Percentiles rank a stretch among this genome's conserved stretches.
phyloP scores from a whole-genome alignment of 768 basidiomycete genomes.

The Megacollybia marginata region DNA sequence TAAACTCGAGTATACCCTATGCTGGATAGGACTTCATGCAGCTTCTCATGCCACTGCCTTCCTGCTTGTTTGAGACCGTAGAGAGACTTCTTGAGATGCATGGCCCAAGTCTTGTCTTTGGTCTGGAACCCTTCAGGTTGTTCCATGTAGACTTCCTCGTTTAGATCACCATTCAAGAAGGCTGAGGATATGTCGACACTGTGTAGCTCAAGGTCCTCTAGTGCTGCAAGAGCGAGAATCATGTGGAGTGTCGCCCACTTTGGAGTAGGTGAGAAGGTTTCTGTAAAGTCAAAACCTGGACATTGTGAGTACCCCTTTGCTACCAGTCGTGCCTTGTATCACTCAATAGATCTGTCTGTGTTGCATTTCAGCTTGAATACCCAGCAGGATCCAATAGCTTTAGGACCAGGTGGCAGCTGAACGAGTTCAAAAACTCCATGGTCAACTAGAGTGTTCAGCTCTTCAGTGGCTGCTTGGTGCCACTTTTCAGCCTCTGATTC shows the following conservation, averaged over 20 bases:
- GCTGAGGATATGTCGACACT: slow-evolving; percentile 21
- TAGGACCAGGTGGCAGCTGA: slow-evolving; percentile 6
- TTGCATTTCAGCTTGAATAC: slow-evolving; percentile 24
- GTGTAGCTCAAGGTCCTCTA: slow-evolving; percentile 16
- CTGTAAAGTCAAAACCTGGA: slow-evolving; percentile 24
- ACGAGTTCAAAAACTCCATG: slow-evolving; percentile 15
- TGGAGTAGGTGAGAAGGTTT: slow-evolving; percentile 17
- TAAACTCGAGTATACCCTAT: too few species aligned
- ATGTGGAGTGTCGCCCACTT: slow-evolving; percentile 7
- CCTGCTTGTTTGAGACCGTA: too few species aligned
- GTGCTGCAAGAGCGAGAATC: slow-evolving; percentile 12
- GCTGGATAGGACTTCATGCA: too few species aligned
- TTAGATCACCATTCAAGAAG: slow-evolving; percentile 19
- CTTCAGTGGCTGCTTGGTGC: slow-evolving; percentile 10
- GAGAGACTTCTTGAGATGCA: too few species aligned
- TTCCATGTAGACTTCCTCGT: slow-evolving; percentile 26
- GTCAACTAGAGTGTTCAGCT: slow-evolving; percentile 12
- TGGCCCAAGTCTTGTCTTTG: too few species aligned
- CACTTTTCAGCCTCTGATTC: slow-evolving; percentile 6
- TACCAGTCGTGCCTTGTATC: slow-evolving; percentile 27
- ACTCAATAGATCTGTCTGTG: slow-evolving; percentile 15
- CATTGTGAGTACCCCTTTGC: slow-evolving; percentile 28
- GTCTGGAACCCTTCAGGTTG: slow-evolving; percentile 15
- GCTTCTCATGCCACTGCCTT: too few species aligned
- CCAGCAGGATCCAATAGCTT: slow-evolving; percentile 14